Evolutionary conservation across 176 grass and related monocot species (phyloP), one percentile per base, ranked within the genome.

Genomic region (Lolium perenne): DNA sequence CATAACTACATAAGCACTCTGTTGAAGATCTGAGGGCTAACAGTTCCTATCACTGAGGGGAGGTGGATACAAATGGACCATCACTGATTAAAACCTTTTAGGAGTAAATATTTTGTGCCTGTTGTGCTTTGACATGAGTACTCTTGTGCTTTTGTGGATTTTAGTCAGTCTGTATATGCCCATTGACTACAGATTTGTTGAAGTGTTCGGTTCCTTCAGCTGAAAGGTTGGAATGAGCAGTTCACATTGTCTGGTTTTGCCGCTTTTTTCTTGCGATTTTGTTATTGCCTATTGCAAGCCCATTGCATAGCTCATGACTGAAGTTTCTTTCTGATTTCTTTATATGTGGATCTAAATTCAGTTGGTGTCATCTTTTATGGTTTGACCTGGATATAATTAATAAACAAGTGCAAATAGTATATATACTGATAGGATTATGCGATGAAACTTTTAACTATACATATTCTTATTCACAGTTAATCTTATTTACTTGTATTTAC

Each of bases 401-500:
- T 75, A 69, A 58, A 74, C 1, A 69, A 29, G 12, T 80, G 5
- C 2, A 13, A 65, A 74, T 4, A 26, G 5, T 61, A 76, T n/a
- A 41, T 26, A 73, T 35, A 49, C n/a, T 23, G 1, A 62, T 47
- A 61, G 55, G 17, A 18, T 58, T 69, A 10, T 2, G 7, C 6
- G 8, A 54, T 18, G 72, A 7, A 51, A 18, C 23, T 32, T 80
- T 80, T 50, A 16, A 48, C 43, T 22, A 17, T 10, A 20, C 45
- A 20, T 60, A 66, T 56, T 70, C 4, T 55, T 73, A 18, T 57
- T 45, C 64, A 55, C 20, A 46, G 11, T 12, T 61, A 74, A 32
- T 67, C 82, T 80, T 69, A 45, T 69, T 23, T 72, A 85, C 72
- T 77, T 62, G 10, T 88, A 46, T 91, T 87, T 63, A 47, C 60